Base-by-base conservation (phyloP, 805 yeast genomes). In the Saturnispora dispora region DNA sequence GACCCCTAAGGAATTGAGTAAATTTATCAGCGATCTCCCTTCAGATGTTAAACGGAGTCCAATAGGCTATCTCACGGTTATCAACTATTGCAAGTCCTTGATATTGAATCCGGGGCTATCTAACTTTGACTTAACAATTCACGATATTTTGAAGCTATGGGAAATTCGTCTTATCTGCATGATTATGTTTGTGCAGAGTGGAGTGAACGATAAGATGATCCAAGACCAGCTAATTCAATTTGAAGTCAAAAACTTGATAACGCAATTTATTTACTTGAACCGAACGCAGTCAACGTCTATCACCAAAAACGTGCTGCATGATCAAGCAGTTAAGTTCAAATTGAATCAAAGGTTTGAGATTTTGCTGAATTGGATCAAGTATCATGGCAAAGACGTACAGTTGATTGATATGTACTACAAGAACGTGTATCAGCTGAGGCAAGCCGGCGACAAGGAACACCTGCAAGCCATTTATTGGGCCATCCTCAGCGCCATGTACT, bases 101-200 rank as follows among this genome's bases (percentile, higher is more conserved):
- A 54, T 65, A 9, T 48, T 64, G 25, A 56, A 63, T 27, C 64
- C 66, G 3, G 53, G 53, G 27, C 45, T 60, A 18, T 43, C 57
- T 1, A 33, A 51, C 11, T 48, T 58, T 8, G 50, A 57, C 32
- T 45, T 60, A 2, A 46, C 55, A 1, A 33, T 62, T 15, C 43
- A 45, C 3, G 78, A 72, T 48, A 68, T 73, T 41, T 75, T 70
- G 59, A 68, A 73, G 58, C 70, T 75, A 49, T 76, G 76, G 63
- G 79, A 65, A 46, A 52, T 63, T 7, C 41, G 71, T 20, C 42
- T 66, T 11, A 54, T 59, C 36, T 48, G 56, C 20, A 48, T 64
- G 45, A 47, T 62, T 30, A 59, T 47, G 17, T 50, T 32, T 53
- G 56, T 13, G 42, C 53, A 32, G 54, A 57, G 43, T 42, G 41